Percentiles rank a stretch among this genome's conserved stretches.
These are phyloP conservation scores for Panicum miliaceum DNA, from an alignment of 176 grass and related monocot species.

Conservation along the genomic window DNA sequence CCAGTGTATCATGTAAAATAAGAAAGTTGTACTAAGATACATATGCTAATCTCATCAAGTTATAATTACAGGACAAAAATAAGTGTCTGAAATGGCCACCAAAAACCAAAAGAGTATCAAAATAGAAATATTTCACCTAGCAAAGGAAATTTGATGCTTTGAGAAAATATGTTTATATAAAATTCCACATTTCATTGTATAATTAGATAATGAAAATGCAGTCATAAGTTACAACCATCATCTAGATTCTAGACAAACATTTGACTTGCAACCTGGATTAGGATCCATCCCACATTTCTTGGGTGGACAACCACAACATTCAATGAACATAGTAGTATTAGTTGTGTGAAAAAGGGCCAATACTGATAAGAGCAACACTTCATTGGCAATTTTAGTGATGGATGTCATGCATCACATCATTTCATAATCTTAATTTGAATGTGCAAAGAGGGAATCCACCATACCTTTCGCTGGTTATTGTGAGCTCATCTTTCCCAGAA, in stretches of 20 bases:
- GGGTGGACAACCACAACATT: not conserved
- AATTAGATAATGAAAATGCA: conserved; percentile 17
- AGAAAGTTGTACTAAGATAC: not conserved
- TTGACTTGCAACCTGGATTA: conserved; percentile 1
- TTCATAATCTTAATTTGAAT: not conserved
- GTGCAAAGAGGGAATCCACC: conserved; percentile 20
- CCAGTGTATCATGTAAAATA: conserved; percentile 3
- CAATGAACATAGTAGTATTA: conserved; percentile 12
- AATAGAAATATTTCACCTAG: conserved; percentile 11
- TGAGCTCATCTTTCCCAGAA: conserved; percentile 90
- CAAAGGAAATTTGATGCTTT: conserved; percentile 4
- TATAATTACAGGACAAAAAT: not conserved
- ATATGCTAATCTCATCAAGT: not conserved
- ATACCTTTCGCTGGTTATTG: conserved; percentile 92
- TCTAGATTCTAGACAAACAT: not conserved
- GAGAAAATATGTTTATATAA: conserved; percentile 6
- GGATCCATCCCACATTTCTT: not conserved
- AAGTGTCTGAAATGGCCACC: not conserved
- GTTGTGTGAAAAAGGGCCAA: conserved; percentile 2
- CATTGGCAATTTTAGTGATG: not conserved
- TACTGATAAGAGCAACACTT: not conserved
- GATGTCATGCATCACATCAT: conserved; percentile 17
- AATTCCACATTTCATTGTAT: not conserved
- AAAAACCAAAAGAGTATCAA: conserved; percentile 15
- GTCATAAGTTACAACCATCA: conserved; percentile 8